Conservation (phyloP, 1,284 basidiomycete genomes). For the Flammula alnicola region DNA sequence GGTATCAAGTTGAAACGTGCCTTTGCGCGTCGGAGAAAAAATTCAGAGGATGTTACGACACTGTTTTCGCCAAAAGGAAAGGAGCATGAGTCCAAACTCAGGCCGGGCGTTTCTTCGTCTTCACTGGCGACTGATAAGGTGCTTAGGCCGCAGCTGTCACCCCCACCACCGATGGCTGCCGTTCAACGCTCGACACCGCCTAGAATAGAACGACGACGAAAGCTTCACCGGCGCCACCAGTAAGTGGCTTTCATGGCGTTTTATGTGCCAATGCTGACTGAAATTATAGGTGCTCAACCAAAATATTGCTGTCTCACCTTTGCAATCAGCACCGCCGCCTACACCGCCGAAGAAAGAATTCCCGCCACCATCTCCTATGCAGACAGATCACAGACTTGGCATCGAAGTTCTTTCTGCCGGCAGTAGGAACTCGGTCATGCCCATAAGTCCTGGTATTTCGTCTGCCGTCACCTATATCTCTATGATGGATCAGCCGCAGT, state of each 20-base stretch:
- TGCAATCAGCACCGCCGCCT: conserved; percentile 23
- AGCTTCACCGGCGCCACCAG: neutral
- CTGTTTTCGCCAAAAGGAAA: conserved; percentile 25
- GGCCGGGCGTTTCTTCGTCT: conserved; percentile 10
- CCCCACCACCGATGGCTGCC: neutral
- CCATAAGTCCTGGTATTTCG: conserved; percentile 51
- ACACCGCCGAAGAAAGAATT: conserved; percentile 22
- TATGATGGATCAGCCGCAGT: conserved; percentile 34
- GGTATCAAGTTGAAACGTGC: conserved; percentile 66
- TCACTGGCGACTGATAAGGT: conserved; percentile 10
- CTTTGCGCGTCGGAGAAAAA: conserved; percentile 65
- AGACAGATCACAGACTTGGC: neutral
- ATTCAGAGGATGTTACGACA: conserved; percentile 51
- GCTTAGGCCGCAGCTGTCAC: neutral
- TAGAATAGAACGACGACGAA: conserved; percentile 1
- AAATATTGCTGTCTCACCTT: conserved; percentile 1
- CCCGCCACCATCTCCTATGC: conserved; percentile 3
- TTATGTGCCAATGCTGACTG: neutral
- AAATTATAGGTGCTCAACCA: neutral
- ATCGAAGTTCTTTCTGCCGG: conserved; percentile 14
- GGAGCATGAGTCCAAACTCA: conserved; percentile 19
- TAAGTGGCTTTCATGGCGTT: neutral
- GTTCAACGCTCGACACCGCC: conserved; percentile 8
- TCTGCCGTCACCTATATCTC: conserved; percentile 49
- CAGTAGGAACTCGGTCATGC: conserved; percentile 48